Evolutionary conservation across 345 rosid genomes (phyloP).

Genomic region (Arabidopsis arenosa): DNA sequence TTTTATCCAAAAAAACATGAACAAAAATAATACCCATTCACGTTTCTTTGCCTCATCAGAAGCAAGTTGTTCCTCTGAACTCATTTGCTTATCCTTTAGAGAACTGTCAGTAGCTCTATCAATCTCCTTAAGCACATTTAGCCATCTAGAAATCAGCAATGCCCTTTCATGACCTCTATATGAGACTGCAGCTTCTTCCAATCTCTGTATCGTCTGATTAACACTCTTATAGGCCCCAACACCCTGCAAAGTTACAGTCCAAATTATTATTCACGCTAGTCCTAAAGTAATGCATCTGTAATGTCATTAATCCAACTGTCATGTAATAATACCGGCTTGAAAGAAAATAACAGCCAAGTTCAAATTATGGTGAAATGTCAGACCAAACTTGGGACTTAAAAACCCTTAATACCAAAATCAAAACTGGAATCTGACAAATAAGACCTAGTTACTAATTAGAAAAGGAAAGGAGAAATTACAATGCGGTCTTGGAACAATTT

Average conservation of each 20-base stretch:
- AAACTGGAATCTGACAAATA: not conserved
- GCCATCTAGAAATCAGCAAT: slow-evolving; percentile 78
- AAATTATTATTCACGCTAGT: slow-evolving; percentile 26
- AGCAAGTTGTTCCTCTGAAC: slow-evolving; percentile 49
- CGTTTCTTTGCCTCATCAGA: slow-evolving; percentile 61
- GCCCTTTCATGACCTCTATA: slow-evolving; percentile 80
- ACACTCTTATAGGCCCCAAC: slow-evolving; percentile 65
- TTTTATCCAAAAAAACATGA: not conserved
- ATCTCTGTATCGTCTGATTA: slow-evolving; percentile 72
- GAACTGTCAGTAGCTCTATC: slow-evolving; percentile 52
- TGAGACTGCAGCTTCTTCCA: slow-evolving; percentile 87
- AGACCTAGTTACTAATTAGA: slow-evolving; percentile 12
- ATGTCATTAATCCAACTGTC: not conserved
- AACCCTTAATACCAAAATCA: not conserved
- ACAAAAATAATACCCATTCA: slow-evolving; percentile 52
- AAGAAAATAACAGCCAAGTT: too few species aligned
- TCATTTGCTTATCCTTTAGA: slow-evolving; percentile 53
- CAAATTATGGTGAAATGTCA: not conserved
- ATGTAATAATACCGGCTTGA: too few species aligned
- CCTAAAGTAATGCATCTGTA: slow-evolving; percentile 1
- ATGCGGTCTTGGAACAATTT: slow-evolving; percentile 95
- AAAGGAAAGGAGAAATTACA: slow-evolving; percentile 51
- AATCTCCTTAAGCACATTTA: slow-evolving; percentile 72
- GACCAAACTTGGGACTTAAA: too few species aligned
- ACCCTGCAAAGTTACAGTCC: slow-evolving; percentile 51